Evolutionary conservation across 2,329 filamentous ascomycete genomes (phyloP), one percentile per base, ranked within the genome.

Genomic region (Fusarium kyushuense): DNA sequence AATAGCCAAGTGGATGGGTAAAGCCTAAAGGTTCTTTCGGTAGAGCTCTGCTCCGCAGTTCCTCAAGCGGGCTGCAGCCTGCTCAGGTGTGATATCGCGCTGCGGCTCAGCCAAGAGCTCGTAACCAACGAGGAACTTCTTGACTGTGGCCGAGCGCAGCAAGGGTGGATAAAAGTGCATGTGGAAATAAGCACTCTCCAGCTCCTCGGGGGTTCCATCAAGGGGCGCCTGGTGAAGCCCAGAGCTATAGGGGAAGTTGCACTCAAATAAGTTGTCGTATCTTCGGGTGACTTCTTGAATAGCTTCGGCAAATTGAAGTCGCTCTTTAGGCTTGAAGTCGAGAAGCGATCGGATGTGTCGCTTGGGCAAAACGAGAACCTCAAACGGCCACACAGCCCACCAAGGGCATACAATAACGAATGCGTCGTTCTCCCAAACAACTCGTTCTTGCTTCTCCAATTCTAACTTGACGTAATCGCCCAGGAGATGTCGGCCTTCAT

Each of bases 321-420:
- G 89, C 80, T 98, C 95, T 27, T 85, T 80, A 12, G 86, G 84
- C 49, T 86, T 87, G 36, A 99, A 84, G 77, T 99, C 95, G 17
- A 97, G 89, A 45, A 99, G 84, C 2, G 92, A 91, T 41, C 94
- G 89, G 70, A 94, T 91, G 78, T 97, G 94, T 64, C 89, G 84
- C 81, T 93, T 96, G 64, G 92, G 89, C 30, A 97, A 84, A 62
- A 99, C 87, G 84, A 99, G 91, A 46, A 95, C 91, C 83, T 99
- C 96, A 65, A 97, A 99, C 0, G 96, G 96, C 96, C 96, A 99
- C 19, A 93, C 86, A 1, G 93, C 96, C 96, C 96, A 99, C 94
- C 96, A 99, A 0, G 96, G 96, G 75, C 94, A 97, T 17, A 98
- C 87, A 0, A 94, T 90, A 41, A 97, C 82, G 78, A 98, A 99